Evolutionary conservation across 495 filamentous ascomycete genomes (phyloP).

Genomic region (Penicillium malachiteum): DNA sequence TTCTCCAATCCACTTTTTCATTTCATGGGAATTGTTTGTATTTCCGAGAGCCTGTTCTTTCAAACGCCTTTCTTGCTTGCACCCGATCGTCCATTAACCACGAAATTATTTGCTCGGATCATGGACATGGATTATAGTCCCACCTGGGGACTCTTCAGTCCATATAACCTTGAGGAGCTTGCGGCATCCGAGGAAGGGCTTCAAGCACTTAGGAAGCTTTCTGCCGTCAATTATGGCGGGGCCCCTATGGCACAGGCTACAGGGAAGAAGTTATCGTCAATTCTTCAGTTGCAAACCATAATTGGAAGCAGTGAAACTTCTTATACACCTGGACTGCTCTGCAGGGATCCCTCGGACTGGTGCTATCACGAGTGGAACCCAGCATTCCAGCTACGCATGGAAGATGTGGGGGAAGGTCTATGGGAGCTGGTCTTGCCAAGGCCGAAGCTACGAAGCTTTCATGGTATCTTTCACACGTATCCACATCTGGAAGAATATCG

Average conservation of each 20-base stretch:
- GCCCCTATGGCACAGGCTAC: slow-evolving; percentile 1
- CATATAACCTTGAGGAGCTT: slow-evolving; percentile 9
- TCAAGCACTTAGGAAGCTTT: neutral
- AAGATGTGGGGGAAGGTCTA: slow-evolving; percentile 39
- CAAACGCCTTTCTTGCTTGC: slow-evolving; percentile 1
- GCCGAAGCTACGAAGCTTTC: neutral
- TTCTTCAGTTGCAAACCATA: too few relatives aligned
- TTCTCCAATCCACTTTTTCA: slow-evolving; percentile 21
- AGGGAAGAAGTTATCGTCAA: too few relatives aligned
- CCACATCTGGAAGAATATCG: slow-evolving; percentile 11
- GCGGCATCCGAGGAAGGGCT: slow-evolving; percentile 6
- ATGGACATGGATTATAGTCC: neutral
- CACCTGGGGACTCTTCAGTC: neutral
- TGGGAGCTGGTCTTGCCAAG: slow-evolving; percentile 44
- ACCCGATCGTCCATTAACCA: slow-evolving; percentile 8
- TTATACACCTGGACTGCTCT: slow-evolving; percentile 1
- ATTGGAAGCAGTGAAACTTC: slow-evolving; percentile 14
- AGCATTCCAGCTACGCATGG: slow-evolving; percentile 38
- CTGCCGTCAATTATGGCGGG: slow-evolving; percentile 7
- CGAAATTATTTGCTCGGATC: slow-evolving; percentile 6
- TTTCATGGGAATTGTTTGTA: slow-evolving; percentile 9
- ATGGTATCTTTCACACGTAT: slow-evolving; percentile 11
- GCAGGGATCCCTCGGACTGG: slow-evolving; percentile 41
- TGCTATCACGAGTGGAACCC: slow-evolving; percentile 49
- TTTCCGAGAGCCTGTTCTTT: neutral